A percentile compares a stretch with the other conserved stretches of the same genome.
Conservation (phyloP, 352 stramenopile species). For the Globisporangium spinosum region DNA sequence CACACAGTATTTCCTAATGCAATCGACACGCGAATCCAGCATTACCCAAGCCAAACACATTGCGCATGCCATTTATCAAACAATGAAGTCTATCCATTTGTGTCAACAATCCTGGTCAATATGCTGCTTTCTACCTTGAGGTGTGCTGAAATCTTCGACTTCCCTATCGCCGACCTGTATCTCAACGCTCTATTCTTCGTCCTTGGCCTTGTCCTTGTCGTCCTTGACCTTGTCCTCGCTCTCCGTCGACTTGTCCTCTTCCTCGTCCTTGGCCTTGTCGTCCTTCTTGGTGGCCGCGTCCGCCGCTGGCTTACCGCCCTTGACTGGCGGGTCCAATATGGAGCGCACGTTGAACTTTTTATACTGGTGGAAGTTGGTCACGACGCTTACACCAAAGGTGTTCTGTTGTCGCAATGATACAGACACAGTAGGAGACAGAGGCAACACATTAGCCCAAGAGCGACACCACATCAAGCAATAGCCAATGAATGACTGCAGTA, state of each 20-base stretch:
- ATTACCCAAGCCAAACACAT: too few species aligned
- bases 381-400: constrained; percentile 67
- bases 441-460: background rate
- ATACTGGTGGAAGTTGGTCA: constrained; percentile 71
- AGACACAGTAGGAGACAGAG: background rate
- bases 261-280: constrained; percentile 22
- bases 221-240: background rate
- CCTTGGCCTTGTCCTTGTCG: background rate
- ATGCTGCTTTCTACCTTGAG: too few species aligned
- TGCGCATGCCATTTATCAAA: too few species aligned
- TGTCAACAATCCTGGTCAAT: too few species aligned
- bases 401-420: constrained; percentile 22
- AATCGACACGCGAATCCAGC: too few species aligned
- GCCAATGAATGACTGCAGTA: background rate
- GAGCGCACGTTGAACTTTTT: constrained; percentile 80
- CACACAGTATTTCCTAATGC: too few species aligned
- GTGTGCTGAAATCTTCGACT: background rate
- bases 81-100: background rate
- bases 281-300: constrained; percentile 18
- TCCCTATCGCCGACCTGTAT: constrained; percentile 5
- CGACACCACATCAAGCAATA: background rate
- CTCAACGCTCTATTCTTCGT: constrained; percentile 14
- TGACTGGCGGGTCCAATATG: constrained; percentile 57
- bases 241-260: constrained; percentile 9
- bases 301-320: constrained; percentile 25